A percentile compares a stretch with the other conserved stretches of the same genome.
These are phyloP conservation scores for Coniophora puteana DNA, from an alignment of 1,284 basidiomycete genomes.

Conservation along the genomic window DNA sequence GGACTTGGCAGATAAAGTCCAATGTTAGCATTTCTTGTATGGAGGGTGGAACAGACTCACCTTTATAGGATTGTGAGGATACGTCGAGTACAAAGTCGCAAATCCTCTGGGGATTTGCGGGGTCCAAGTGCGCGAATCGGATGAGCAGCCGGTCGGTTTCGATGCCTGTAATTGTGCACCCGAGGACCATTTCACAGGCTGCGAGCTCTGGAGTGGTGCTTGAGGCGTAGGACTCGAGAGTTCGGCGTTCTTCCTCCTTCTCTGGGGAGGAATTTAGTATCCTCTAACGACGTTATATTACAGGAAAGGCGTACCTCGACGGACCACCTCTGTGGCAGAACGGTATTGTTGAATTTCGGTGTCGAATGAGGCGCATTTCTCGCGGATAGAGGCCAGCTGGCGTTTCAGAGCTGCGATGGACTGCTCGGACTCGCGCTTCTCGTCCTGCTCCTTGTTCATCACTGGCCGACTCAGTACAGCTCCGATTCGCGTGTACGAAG, in stretches of 20 bases:
- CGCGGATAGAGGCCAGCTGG: slow-evolving; percentile 55
- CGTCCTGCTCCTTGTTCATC: slow-evolving; percentile 65
- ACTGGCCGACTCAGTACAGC: slow-evolving; percentile 42
- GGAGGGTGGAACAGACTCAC: slow-evolving; percentile 36
- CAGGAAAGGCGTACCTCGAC: slow-evolving; percentile 44
- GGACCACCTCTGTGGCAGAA: slow-evolving; percentile 51
- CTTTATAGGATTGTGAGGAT: slow-evolving; percentile 57
- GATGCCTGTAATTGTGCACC: slow-evolving; percentile 72
- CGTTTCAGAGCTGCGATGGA: slow-evolving; percentile 58
- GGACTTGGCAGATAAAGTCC: slow-evolving; percentile 39
- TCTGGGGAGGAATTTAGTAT: slow-evolving; percentile 39
- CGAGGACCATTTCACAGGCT: slow-evolving; percentile 55
- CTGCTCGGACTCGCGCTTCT: slow-evolving; percentile 64
- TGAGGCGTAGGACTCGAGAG: slow-evolving; percentile 57
- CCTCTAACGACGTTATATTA: background rate
- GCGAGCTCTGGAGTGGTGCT: slow-evolving; percentile 53
- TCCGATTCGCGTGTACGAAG: background rate
- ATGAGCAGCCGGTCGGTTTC: slow-evolving; percentile 69
- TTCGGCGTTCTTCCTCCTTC: slow-evolving; percentile 62
- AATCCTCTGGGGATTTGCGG: slow-evolving; percentile 53
- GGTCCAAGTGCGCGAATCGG: slow-evolving; percentile 67
- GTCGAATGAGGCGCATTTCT: slow-evolving; percentile 55
- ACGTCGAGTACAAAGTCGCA: slow-evolving; percentile 78
- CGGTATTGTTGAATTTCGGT: slow-evolving; percentile 69
- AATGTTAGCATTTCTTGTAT: background rate